Evolutionary conservation across 2,329 filamentous ascomycete genomes (phyloP), one percentile per base, ranked within the genome.

Genomic region (Phyllosticta ampelicida): DNA sequence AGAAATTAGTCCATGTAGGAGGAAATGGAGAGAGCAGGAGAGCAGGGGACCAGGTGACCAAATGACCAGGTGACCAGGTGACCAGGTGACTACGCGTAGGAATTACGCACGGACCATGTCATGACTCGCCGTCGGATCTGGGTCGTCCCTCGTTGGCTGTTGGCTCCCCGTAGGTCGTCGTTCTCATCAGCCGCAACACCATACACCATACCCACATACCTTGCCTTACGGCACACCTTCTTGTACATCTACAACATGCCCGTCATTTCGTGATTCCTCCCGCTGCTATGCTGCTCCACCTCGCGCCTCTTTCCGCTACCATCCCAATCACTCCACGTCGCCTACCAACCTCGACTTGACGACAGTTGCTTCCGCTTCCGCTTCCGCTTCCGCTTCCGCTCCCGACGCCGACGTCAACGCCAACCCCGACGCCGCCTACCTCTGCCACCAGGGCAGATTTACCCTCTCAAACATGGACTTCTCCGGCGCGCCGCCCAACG

Each of bases 401-500:
- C 36, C 36, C 11, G 13, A 44, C 13, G 36, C 36, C 36, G 36
- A 16, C 36, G 1, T 5, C 30, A 36, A 16, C 30, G 11, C 16
- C 9, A 36, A 11, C 16, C 5, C 16, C 36, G 36, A 5, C 50
- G 36, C 21, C 29, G 48, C 53, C 55, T 58, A 44, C 55, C 20
- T 16, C 18, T 29, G 16, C 9, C 29, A 18, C 26, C 55, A 58
- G n/a, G n/a, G n/a, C n/a, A n/a, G n/a, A n/a, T n/a, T n/a, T n/a
- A n/a, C n/a, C 44, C 51, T 18, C 48, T 30, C 26, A 23, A 51
- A 44, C 44, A 58, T 58, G 56, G 56, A 58, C 20, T 36, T 44
- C 18, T 59, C 52, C 49, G n/a, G 36, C 36, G 36, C 36, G 36
- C 8, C 23, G 30, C n/a, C 57, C 44, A 66, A 66, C 63, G 61